Percentiles rank a stretch among this genome's conserved stretches.
phyloP scores from a whole-genome alignment of 495 filamentous ascomycete genomes.

The Elasticomyces elasticus region DNA sequence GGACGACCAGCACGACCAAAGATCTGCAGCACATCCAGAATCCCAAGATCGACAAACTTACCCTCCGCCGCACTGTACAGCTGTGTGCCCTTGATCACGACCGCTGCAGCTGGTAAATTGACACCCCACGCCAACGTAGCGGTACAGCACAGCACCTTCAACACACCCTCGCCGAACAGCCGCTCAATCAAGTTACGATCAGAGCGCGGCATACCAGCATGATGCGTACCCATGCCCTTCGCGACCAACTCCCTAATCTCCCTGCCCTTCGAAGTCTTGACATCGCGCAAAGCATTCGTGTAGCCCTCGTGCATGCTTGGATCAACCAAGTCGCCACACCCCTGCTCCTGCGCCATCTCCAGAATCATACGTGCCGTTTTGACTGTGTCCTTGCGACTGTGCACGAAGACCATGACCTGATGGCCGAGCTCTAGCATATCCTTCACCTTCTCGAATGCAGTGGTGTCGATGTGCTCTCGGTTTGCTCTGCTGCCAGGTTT shows the following conservation, averaged over 20 bases:
- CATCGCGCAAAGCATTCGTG: slow-evolving; percentile 62
- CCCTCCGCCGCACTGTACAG: slow-evolving; percentile 92
- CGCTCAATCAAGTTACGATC: slow-evolving; percentile 91
- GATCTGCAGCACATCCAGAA: slow-evolving; percentile 95
- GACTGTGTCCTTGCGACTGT: slow-evolving; percentile 89
- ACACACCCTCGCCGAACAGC: slow-evolving; percentile 75
- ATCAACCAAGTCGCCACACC: slow-evolving; percentile 70
- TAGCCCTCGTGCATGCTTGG: slow-evolving; percentile 60
- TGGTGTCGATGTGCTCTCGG: slow-evolving; percentile 76
- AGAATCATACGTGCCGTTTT: slow-evolving; percentile 75
- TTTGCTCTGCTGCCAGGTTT: slow-evolving; percentile 70
- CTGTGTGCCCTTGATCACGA: slow-evolving; percentile 96
- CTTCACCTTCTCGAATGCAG: slow-evolving; percentile 87
- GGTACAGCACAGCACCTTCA: slow-evolving; percentile 96
- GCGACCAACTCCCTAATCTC: slow-evolving; percentile 82
- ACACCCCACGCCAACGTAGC: slow-evolving; percentile 98
- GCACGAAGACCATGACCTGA: slow-evolving; percentile 98
- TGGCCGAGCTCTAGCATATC: slow-evolving; percentile 81
- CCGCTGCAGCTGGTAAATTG: slow-evolving; percentile 92
- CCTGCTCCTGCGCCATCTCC: slow-evolving; percentile 74
- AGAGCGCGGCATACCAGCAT: slow-evolving; percentile 86
- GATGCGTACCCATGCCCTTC: slow-evolving; percentile 87
- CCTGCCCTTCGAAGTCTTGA: slow-evolving; percentile 69
- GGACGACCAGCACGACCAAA: slow-evolving; percentile 96
- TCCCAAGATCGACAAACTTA: slow-evolving; percentile 92